A percentile compares a stretch with the other conserved stretches of the same genome.
phyloP scores from a whole-genome alignment of 176 grass and related monocot genomes.

The Otatea glauca region DNA sequence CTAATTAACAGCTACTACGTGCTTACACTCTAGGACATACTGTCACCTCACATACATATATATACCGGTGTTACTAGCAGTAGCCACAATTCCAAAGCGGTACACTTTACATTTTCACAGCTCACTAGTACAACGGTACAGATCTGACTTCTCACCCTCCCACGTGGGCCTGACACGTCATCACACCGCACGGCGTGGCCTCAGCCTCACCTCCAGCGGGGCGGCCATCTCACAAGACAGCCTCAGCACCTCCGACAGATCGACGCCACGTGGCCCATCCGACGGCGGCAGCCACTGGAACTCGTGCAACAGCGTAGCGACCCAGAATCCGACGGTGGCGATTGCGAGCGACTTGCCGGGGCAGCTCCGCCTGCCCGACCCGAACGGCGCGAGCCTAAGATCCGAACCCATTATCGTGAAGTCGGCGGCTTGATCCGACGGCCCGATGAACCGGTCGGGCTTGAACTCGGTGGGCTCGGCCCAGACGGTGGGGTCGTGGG shows the following conservation, averaged over 20 bases:
- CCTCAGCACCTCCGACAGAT: conserved; percentile 78
- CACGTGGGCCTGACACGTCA: conserved; percentile 3
- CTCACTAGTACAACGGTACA: no score
- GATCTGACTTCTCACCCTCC: no score
- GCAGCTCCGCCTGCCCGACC: conserved; percentile 68
- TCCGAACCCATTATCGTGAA: conserved; percentile 57
- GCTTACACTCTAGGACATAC: not conserved
- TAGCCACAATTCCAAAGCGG: not conserved
- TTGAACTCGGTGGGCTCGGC: conserved; percentile 46
- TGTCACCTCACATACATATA: not conserved
- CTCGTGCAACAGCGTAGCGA: conserved; percentile 64
- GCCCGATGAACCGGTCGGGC: conserved; percentile 49
- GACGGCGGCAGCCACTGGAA: conserved; percentile 58
- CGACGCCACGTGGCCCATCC: not conserved
- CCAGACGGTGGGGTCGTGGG: conserved; percentile 64
- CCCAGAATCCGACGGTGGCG: conserved; percentile 68
- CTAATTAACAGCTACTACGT: not conserved
- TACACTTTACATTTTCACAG: not conserved
- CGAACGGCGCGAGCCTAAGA: conserved; percentile 78
- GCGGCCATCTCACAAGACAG: conserved; percentile 78
- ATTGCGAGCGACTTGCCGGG: conserved; percentile 74
- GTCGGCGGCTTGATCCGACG: not conserved
- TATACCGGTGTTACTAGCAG: not conserved
- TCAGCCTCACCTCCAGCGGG: conserved; percentile 57
- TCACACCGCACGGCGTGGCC: conserved; percentile 34